Conservation (phyloP, 148 eudicot species). For the Camellia lanceoleosa region DNA sequence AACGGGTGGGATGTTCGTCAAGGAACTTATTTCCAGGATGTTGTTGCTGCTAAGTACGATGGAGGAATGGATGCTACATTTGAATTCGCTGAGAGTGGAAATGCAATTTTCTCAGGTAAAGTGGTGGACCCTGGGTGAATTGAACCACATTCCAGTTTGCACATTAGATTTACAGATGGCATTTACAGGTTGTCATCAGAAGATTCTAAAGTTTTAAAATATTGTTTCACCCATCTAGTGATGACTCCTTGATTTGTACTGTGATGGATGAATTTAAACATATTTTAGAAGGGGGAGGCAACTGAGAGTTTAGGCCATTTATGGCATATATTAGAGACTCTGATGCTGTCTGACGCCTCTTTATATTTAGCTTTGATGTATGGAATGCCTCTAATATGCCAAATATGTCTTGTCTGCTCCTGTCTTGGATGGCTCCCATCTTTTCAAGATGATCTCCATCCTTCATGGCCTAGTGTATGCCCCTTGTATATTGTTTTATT, state of each 20-base stretch:
- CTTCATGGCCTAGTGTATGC: no score
- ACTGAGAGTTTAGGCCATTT: background rate
- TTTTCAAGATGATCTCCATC: no score
- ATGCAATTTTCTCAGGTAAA: constrained; percentile 87
- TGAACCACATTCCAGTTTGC: constrained; percentile 3
- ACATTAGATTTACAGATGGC: background rate
- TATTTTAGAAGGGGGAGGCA: background rate
- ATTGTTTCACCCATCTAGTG: background rate
- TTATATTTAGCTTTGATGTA: no score
- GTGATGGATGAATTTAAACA: constrained; percentile 2
- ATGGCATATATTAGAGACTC: no score
- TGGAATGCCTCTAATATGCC: no score
- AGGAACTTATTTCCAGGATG: constrained; percentile 91
- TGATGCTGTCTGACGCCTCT: no score
- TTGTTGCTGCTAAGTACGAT: constrained; percentile 71
- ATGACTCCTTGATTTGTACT: background rate
- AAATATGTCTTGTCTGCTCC: no score
- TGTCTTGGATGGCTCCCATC: no score
- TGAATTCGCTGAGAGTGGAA: constrained; percentile 58
- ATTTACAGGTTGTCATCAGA: background rate
- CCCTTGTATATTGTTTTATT: no score
- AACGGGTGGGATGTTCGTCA: constrained; percentile 80
- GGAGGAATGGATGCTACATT: constrained; percentile 93
- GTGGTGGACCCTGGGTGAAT: background rate
- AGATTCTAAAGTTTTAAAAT: background rate